A percentile compares a stretch with the other conserved stretches of the same genome.
Conservation (phyloP, 1,284 basidiomycete species). For the Xerocomus minutiporus region DNA sequence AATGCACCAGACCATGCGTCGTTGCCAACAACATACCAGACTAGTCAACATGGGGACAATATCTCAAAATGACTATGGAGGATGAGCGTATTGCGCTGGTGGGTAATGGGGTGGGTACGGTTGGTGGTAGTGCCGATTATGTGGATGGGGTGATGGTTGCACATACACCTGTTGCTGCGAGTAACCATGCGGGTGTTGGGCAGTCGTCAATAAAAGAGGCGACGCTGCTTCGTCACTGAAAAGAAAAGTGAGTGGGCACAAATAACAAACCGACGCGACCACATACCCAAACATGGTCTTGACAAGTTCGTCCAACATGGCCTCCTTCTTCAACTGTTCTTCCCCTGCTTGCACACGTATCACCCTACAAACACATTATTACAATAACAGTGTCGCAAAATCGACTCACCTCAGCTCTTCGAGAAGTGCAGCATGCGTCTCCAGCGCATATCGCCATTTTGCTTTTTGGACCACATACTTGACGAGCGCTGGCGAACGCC, state of each 20-base stretch:
- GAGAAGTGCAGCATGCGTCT: constrained; percentile 57
- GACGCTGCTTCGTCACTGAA: constrained; percentile 31
- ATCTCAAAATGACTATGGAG: constrained; percentile 9
- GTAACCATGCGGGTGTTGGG: constrained; percentile 7
- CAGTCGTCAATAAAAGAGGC: constrained; percentile 13
- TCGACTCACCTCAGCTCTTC: constrained; percentile 51
- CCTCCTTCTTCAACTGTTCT: constrained; percentile 53
- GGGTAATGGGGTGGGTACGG: constrained; percentile 11
- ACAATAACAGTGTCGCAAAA: not conserved
- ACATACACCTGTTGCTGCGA: constrained; percentile 10
- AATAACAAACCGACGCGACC: not conserved
- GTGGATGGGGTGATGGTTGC: constrained; percentile 10
- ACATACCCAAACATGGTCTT: constrained; percentile 50
- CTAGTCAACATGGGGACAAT: not conserved
- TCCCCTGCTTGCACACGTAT: constrained; percentile 49
- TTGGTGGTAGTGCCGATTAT: constrained; percentile 11
- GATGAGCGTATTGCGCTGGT: constrained; percentile 14
- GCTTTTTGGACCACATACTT: constrained; percentile 78
- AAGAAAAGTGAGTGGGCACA: not conserved
- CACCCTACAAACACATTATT: constrained; percentile 19
- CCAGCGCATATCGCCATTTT: constrained; percentile 57
- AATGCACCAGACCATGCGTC: not conserved
- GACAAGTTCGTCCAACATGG: constrained; percentile 49
- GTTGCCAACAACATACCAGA: not conserved
- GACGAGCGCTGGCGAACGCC: constrained; percentile 56